Percentiles rank a stretch among this genome's conserved stretches.
phyloP scores from a whole-genome alignment of 2,329 filamentous ascomycete genomes.

The Teratosphaeriaceae sp. region DNA sequence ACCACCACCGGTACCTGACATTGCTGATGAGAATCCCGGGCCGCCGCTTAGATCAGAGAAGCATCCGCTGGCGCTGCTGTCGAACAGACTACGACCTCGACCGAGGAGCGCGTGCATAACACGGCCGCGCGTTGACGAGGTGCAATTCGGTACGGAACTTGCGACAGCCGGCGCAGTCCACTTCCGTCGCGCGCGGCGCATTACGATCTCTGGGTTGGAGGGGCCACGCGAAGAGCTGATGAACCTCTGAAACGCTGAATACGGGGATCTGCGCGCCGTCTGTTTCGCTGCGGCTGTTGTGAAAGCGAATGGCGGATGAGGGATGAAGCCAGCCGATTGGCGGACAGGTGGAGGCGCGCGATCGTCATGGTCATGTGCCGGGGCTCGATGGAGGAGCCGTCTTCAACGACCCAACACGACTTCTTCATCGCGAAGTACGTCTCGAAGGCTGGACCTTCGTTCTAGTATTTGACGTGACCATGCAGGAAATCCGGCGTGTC shows the following conservation, averaged over 20 bases:
- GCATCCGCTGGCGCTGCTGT: slow-evolving; percentile 10
- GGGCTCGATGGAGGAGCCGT: no score
- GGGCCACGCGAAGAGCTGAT: no score
- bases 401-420: no score
- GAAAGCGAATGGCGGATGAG: no score
- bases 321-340: no score
- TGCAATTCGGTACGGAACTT: neutral
- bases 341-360: no score
- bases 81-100: slow-evolving; percentile 1
- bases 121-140: neutral
- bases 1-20: neutral
- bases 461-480: no score
- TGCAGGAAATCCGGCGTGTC: no score
- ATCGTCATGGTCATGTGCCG: no score
- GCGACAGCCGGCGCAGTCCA: neutral
- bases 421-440: no score
- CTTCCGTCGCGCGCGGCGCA: neutral
- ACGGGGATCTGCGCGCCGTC: neutral
- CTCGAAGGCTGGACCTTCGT: neutral
- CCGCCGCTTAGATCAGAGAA: slow-evolving; percentile 12
- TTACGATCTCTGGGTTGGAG: neutral
- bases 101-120: slow-evolving; percentile 4
- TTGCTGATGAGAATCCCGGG: neutral
- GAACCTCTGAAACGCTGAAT: neutral
- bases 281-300: neutral